A percentile compares a stretch with the other conserved stretches of the same genome.
Conservation (phyloP, 2,329 filamentous ascomycete species). For the Penicillium sp. region DNA sequence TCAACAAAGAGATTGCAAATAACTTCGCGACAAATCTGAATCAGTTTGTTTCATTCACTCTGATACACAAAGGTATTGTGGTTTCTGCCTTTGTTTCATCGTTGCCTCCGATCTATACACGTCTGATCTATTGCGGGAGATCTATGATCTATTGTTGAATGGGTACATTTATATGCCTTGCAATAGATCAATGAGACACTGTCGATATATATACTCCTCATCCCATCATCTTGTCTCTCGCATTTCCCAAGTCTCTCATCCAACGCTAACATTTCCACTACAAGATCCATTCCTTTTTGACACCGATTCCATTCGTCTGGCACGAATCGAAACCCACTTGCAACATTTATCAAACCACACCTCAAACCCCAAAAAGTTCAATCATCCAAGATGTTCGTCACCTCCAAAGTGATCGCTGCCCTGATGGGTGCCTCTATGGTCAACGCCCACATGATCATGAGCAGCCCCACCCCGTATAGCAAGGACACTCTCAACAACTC, state of each 20-base stretch:
- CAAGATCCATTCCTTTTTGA: slow-evolving; percentile 23
- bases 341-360: slow-evolving; percentile 17
- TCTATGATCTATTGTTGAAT: not conserved
- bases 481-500: slow-evolving; percentile 54
- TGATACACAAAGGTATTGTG: slow-evolving; percentile 30
- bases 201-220: slow-evolving; percentile 3
- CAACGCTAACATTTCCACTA: slow-evolving; percentile 11
- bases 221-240: not conserved
- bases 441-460: slow-evolving; percentile 75
- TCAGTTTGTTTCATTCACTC: slow-evolving; percentile 10
- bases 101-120: not conserved
- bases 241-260: not conserved
- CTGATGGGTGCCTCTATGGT: slow-evolving; percentile 55
- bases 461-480: slow-evolving; percentile 63
- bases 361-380: slow-evolving; percentile 7
- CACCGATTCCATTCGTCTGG: slow-evolving; percentile 32
- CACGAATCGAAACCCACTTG: slow-evolving; percentile 30
- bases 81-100: not conserved
- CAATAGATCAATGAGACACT: not conserved
- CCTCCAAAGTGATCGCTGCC: slow-evolving; percentile 33
- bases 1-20: not conserved
- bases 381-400: slow-evolving; percentile 30
- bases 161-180: not conserved
- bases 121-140: not conserved
- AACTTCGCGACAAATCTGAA: not conserved